phyloP scores from a whole-genome alignment of 2,329 filamentous ascomycete species.

The Microdochium nivale region DNA sequence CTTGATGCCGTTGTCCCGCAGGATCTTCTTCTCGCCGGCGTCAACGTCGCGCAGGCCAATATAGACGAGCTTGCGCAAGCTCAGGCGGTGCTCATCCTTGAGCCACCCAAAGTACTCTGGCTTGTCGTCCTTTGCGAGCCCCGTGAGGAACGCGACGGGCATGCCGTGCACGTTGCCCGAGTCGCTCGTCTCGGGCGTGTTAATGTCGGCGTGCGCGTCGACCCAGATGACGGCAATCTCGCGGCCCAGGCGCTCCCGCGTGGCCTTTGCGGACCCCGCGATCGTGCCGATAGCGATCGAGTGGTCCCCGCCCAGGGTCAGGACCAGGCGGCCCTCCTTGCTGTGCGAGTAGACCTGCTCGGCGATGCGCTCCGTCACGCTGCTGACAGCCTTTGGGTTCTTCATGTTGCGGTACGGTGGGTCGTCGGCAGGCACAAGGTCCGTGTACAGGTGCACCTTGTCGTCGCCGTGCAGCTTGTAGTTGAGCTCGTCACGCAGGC shows the following conservation, averaged over 20 bases:
- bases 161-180: conserved; percentile 97
- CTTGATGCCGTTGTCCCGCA: conserved; percentile 83
- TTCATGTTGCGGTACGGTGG: conserved; percentile 88
- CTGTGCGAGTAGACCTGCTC: conserved; percentile 85
- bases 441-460: conserved; percentile 71
- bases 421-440: conserved; percentile 63
- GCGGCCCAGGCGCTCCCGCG: conserved; percentile 68
- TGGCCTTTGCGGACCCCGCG: conserved; percentile 76
- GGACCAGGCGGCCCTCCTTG: conserved; percentile 70
- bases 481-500: conserved; percentile 76
- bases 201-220: conserved; percentile 96
- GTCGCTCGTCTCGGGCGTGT: conserved; percentile 81
- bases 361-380: conserved; percentile 72
- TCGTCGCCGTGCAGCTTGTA: conserved; percentile 83
- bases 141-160: conserved; percentile 88
- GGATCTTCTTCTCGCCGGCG: conserved; percentile 82
- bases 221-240: conserved; percentile 98
- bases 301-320: conserved; percentile 94
- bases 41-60: conserved; percentile 94
- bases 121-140: conserved; percentile 67
- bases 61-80: conserved; percentile 83
- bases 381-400: conserved; percentile 77
- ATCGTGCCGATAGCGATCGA: conserved; percentile 93
- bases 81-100: conserved; percentile 59
- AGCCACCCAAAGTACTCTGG: conserved; percentile 89